Evolutionary conservation across 352 stramenopile species (phyloP), one percentile per base, ranked within the genome.

Genomic region (Phytophthora pinifolia): DNA sequence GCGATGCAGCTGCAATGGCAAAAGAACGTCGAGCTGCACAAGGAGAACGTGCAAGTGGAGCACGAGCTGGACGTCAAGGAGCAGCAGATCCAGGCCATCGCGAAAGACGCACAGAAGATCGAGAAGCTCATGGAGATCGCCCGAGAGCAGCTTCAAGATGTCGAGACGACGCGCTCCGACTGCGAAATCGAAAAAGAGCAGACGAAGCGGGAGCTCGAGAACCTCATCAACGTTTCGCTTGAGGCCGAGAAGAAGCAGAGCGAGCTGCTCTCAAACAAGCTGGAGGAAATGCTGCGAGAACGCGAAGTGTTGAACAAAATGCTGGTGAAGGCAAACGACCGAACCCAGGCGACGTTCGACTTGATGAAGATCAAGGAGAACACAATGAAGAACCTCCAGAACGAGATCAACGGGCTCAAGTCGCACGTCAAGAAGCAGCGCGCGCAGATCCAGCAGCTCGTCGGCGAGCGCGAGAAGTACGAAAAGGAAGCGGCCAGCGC

Each of bases 321-420:
- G 70, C 72, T 97, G 5, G 80, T 92, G 7, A 87, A 89, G 45
- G 89, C 88, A 44, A 86, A 83, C 42, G 81, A 89, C 25, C 76
- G 74, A 10, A 78, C 82, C 7, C 83, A 96, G 33, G 70, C 74
- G 1, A 94, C 89, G n/a, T 94, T 83, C 36, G 90, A 97, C 59
- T 70, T 97, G 25, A 89, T 88, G 47, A 95, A 95, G 64, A 94
- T 96, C 49, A 94, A 96, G 49, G 76, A 96, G 50, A 96, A 95
- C 62, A 93, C 86, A 22, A 74, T 84, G 49, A 96, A 92, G 47
- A 97, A 97, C 44, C 54, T 98, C 10, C 61, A 85, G 56, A 96
- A 97, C 49, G 90, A 98, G 57, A 90, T 96, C 39, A 83, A 86
- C 29, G 79, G 83, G 1, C 77, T 94, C 34, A 89, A 93, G 47